These are phyloP conservation scores for Penicillium parvum DNA, from an alignment of 495 filamentous ascomycete genomes.

Conservation along the genomic window DNA sequence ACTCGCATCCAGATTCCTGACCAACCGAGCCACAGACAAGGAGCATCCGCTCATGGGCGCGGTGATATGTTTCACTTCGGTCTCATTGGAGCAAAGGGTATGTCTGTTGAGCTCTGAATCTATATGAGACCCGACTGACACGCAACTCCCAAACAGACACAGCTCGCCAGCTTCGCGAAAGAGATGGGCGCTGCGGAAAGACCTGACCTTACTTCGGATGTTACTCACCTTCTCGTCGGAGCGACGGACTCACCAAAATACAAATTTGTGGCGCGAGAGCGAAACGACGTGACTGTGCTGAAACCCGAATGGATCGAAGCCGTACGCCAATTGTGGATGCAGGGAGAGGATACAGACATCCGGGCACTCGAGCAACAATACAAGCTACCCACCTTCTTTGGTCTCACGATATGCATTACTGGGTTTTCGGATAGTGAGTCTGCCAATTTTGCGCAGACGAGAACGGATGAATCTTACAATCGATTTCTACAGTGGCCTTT, in stretches of 20 bases:
- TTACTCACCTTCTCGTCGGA: conserved; percentile 91
- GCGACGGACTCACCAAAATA: conserved; percentile 87
- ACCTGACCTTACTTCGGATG: conserved; percentile 89
- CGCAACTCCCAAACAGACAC: conserved; percentile 47
- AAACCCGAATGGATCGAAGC: conserved; percentile 78
- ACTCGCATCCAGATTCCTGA: conserved; percentile 2
- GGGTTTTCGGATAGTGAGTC: conserved; percentile 80
- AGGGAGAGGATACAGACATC: conserved; percentile 75
- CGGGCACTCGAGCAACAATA: conserved; percentile 58
- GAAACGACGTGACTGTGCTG: conserved; percentile 79
- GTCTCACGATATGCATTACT: conserved; percentile 77
- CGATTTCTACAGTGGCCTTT: conserved; percentile 49
- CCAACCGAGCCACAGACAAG: conserved; percentile 33
- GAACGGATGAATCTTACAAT: conserved; percentile 6
- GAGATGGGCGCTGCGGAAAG: conserved; percentile 85
- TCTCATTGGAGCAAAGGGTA: conserved; percentile 77
- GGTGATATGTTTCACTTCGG: conserved; percentile 87
- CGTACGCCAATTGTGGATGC: conserved; percentile 74
- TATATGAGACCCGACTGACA: conserved; percentile 7
- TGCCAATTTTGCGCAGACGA: neutral
- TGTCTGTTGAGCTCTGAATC: conserved; percentile 20
- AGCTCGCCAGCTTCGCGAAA: conserved; percentile 60
- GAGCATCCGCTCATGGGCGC: conserved; percentile 70
- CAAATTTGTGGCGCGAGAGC: conserved; percentile 85
- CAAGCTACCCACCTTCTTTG: conserved; percentile 55